Evolutionary conservation across 495 filamentous ascomycete species (phyloP).

Genomic region (Hypoxylon lienhwacheense): DNA sequence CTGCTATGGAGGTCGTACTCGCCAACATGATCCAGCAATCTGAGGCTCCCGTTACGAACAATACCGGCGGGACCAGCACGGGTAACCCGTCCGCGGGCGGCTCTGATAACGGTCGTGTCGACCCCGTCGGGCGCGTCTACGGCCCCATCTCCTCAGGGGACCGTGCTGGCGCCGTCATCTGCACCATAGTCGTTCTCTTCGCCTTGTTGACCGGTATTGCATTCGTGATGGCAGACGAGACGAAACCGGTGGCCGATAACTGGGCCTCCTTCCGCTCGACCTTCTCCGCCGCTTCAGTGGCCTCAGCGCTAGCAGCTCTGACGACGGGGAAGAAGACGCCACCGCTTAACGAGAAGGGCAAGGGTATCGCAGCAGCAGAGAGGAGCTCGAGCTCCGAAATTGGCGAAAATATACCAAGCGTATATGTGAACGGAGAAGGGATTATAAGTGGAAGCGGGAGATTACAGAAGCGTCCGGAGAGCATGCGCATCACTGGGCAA

Average conservation of each 20-base stretch:
- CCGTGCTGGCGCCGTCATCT: conserved; percentile 61
- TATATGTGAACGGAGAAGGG: conserved; percentile 9
- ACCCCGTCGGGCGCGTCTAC: conserved; percentile 26
- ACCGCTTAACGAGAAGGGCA: conserved; percentile 17
- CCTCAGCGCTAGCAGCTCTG: not conserved
- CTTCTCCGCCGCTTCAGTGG: not conserved
- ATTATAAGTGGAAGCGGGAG: no score
- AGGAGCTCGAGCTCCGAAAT: conserved; percentile 26
- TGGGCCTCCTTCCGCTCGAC: conserved; percentile 27
- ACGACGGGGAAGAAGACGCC: conserved; percentile 2
- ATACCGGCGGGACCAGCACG: conserved; percentile 72
- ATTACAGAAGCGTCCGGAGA: conserved; percentile 16
- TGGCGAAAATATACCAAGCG: conserved; percentile 23
- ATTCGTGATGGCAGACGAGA: conserved; percentile 46
- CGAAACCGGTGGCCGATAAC: conserved; percentile 26
- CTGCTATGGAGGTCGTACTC: conserved; percentile 66
- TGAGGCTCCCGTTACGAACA: conserved; percentile 60
- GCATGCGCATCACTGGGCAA: not conserved
- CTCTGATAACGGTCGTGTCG: conserved; percentile 38
- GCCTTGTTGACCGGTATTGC: conserved; percentile 36
- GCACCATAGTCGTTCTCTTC: conserved; percentile 53
- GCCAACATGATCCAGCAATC: conserved; percentile 56
- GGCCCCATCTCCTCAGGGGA: conserved; percentile 53
- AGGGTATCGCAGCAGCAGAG: conserved; percentile 16
- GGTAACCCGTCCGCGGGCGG: conserved; percentile 71